phyloP scores from a whole-genome alignment of 331 rosid genomes.

The Ulmus americana region DNA sequence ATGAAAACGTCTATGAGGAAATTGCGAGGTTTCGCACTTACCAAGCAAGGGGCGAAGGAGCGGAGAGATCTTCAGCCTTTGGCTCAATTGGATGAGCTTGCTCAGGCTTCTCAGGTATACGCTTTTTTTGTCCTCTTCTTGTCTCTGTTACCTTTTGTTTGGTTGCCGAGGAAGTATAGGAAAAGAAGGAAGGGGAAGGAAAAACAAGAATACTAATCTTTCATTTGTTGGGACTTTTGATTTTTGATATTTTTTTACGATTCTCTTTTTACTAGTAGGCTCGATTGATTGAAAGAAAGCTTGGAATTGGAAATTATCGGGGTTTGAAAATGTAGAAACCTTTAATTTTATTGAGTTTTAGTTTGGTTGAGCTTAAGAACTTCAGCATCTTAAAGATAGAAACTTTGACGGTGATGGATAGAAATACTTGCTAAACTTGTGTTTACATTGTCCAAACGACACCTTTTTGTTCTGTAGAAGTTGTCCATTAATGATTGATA shows the following conservation, averaged over 20 bases:
- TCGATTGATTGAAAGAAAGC: background rate
- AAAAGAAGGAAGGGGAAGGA: background rate
- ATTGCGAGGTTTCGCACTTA: slow-evolving; percentile 64
- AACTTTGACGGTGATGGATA: slow-evolving; percentile 1
- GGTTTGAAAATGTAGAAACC: slow-evolving; percentile 8
- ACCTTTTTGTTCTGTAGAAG: background rate
- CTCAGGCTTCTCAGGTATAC: slow-evolving; percentile 67
- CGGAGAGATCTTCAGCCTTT: slow-evolving; percentile 40
- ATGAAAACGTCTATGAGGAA: slow-evolving; percentile 74
- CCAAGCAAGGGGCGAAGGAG: slow-evolving; percentile 47
- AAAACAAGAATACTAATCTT: background rate
- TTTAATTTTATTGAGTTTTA: background rate
- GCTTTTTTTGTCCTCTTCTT: background rate
- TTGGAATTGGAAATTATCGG: slow-evolving; percentile 27
- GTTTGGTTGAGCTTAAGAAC: background rate
- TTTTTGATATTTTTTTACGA: background rate
- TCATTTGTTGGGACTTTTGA: background rate
- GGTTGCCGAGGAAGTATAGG: slow-evolving; percentile 11
- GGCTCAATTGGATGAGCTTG: slow-evolving; percentile 70
- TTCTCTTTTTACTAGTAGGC: too few relatives aligned
- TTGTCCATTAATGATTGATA: background rate
- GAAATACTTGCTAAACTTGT: slow-evolving; percentile 3
- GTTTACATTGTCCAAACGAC: background rate
- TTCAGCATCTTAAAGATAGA: background rate
- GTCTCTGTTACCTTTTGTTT: slow-evolving; percentile 2